Evolutionary conservation across 2,329 filamentous ascomycete species (phyloP), one percentile per base, ranked within the genome.

Genomic region (Fusarium siculi): DNA sequence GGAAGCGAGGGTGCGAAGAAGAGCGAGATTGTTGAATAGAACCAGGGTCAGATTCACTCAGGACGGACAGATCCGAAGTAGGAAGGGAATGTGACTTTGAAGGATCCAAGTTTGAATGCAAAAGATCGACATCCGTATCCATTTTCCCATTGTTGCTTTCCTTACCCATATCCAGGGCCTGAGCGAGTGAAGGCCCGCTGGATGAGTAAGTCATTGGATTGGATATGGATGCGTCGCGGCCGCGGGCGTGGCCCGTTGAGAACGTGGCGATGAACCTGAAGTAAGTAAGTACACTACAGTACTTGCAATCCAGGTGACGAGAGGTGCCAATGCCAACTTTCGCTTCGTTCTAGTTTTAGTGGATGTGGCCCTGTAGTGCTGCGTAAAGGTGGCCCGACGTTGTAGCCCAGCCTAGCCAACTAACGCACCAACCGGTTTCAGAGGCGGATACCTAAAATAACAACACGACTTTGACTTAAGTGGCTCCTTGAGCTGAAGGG

Each of bases 111-210:
- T 75, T 74, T 60, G 63, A 66, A 55, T 63, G 55, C 65, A 47
- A 67, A 63, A 52, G 76, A 78, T 78, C 76, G 68, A 56, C 76
- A 75, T 76, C 62, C 49, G 73, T 74, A 72, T 76, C 58, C 52
- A 60, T 65, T 52, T 65, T 64, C 23, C 56, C 30, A 25, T 50
- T 68, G 47, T 47, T 63, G 56, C 28, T 44, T 52, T 68, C 49
- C 64, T 44, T 49, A 77, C 74, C 73, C 66, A 67, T 69, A 69
- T 74, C 67, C 59, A 77, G 75, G 78, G 79, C 76, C 80, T 82
- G 81, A 81, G 79, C 74, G 80, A 81, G 80, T 80, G 80, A 82
- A 82, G 81, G 74, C 80, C 78, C 73, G 74, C 68, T 79, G 70
- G 74, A 75, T 75, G 73, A 78, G 74, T 79, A 80, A 78, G 81